Percentiles rank a stretch among this genome's conserved stretches.
Evolutionary conservation across 1,139 yeast genomes (phyloP).

Genomic region (Lodderomyces pseudojiufengensis): DNA sequence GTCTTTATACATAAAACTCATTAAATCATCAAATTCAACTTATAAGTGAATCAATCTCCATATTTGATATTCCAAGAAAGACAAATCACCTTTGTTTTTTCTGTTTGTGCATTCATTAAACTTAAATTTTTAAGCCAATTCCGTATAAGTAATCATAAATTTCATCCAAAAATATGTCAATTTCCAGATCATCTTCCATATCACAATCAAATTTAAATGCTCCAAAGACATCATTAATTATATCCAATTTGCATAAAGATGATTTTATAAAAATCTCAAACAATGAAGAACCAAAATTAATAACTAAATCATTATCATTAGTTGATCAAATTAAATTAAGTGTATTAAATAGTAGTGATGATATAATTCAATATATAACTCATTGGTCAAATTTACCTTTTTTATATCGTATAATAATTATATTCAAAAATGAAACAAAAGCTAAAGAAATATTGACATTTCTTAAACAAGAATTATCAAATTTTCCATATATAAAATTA

Average conservation of each 20-base stretch:
- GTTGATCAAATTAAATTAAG: slow-evolving; percentile 36
- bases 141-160: too few relatives aligned
- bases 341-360: slow-evolving; percentile 28
- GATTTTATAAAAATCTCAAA: slow-evolving; percentile 24
- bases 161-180: neutral
- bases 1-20: too few relatives aligned
- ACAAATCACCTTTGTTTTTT: too few relatives aligned
- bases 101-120: too few relatives aligned
- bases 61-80: too few relatives aligned
- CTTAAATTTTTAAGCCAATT: too few relatives aligned
- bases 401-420: slow-evolving; percentile 39
- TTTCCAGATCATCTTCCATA: slow-evolving; percentile 3
- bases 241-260: slow-evolving; percentile 30
- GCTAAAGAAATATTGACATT: slow-evolving; percentile 26
- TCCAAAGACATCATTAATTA: slow-evolving; percentile 34
- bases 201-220: slow-evolving; percentile 1
- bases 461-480: slow-evolving; percentile 13
- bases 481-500: slow-evolving; percentile 22
- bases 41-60: too few relatives aligned
- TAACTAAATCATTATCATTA: slow-evolving; percentile 21
- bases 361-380: slow-evolving; percentile 27
- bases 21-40: too few relatives aligned
- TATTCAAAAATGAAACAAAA: slow-evolving; percentile 29
- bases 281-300: slow-evolving; percentile 7
- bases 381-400: slow-evolving; percentile 48